phyloP scores from a whole-genome alignment of 306 rosid genomes.

The Vigna unguiculata region DNA sequence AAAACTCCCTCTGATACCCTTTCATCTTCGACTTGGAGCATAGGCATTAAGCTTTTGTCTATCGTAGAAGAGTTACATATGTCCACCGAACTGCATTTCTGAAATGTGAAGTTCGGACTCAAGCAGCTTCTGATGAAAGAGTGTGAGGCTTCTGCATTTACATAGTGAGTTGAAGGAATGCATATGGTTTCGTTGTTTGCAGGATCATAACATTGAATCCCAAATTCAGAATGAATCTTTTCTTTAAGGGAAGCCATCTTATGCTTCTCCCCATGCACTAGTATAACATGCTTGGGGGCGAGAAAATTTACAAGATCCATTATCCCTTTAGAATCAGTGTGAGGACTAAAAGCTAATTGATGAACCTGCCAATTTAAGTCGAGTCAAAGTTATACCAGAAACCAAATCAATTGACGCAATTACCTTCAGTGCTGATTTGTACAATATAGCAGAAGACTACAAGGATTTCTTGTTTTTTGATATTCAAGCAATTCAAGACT shows the following conservation, averaged over 20 bases:
- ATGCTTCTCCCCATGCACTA: slow-evolving; percentile 94
- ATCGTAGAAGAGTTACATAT: slow-evolving; percentile 35
- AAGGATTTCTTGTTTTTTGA: too few species aligned
- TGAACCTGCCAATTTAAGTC: too few species aligned
- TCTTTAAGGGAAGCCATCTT: slow-evolving; percentile 79
- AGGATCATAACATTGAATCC: slow-evolving; percentile 80
- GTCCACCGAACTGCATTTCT: slow-evolving; percentile 50
- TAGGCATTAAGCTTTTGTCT: slow-evolving; percentile 39
- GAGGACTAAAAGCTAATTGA: too few species aligned
- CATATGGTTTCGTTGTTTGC: slow-evolving; percentile 74
- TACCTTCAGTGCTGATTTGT: too few species aligned
- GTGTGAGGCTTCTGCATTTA: slow-evolving; percentile 64
- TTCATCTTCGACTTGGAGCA: slow-evolving; percentile 69
- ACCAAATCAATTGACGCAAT: too few species aligned
- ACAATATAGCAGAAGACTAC: too few species aligned
- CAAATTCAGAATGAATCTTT: slow-evolving; percentile 80
- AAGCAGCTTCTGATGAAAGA: slow-evolving; percentile 61
- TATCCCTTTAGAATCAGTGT: too few species aligned
- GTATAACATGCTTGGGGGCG: slow-evolving; percentile 86
- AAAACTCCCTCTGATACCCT: slow-evolving; percentile 76
- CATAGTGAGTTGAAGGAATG: slow-evolving; percentile 62
- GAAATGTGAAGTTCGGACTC: slow-evolving; percentile 77
- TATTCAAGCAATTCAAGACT: slow-evolving; percentile 27
- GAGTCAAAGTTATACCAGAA: too few species aligned
- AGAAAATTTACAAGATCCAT: slow-evolving; percentile 86